Percentiles rank a stretch among this genome's conserved stretches.
Conservation (phyloP, 202 grass and related monocot species). For the Schoenoplectus triqueter region DNA sequence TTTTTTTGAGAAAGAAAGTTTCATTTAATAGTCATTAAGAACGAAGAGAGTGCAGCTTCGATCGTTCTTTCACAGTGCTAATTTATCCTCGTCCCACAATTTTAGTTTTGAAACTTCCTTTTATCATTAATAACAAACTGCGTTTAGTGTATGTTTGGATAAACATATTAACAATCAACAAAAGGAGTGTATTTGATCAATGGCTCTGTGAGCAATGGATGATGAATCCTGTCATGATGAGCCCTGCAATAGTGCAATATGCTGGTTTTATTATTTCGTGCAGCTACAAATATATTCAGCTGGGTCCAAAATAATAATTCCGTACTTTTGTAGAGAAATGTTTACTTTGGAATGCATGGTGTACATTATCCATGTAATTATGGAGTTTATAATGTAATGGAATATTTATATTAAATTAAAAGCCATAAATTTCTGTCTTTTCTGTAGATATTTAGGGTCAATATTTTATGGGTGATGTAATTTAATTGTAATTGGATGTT, state of each 20-base stretch:
- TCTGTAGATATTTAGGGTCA: background rate
- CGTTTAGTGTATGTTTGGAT: background rate
- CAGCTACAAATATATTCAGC: background rate
- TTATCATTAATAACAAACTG: background rate
- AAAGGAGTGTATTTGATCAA: background rate
- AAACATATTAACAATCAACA: background rate
- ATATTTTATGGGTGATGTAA: background rate
- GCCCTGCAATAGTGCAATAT: background rate
- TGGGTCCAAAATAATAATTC: background rate
- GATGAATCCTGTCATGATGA: background rate
- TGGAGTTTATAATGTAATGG: background rate
- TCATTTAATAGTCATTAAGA: too few relatives aligned
- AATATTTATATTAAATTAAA: background rate
- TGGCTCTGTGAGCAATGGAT: background rate
- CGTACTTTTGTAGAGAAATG: background rate
- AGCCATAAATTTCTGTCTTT: background rate
- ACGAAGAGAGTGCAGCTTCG: background rate
- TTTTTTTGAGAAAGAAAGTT: background rate
- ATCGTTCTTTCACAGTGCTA: background rate
- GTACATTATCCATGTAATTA: too few relatives aligned
- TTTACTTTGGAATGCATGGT: background rate
- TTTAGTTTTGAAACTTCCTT: background rate
- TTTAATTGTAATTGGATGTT: constrained; percentile 16
- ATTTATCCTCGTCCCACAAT: background rate
- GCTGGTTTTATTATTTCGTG: background rate